Conservation (phyloP, 2,329 filamentous ascomycete species). For the Byssothecium circinans region DNA sequence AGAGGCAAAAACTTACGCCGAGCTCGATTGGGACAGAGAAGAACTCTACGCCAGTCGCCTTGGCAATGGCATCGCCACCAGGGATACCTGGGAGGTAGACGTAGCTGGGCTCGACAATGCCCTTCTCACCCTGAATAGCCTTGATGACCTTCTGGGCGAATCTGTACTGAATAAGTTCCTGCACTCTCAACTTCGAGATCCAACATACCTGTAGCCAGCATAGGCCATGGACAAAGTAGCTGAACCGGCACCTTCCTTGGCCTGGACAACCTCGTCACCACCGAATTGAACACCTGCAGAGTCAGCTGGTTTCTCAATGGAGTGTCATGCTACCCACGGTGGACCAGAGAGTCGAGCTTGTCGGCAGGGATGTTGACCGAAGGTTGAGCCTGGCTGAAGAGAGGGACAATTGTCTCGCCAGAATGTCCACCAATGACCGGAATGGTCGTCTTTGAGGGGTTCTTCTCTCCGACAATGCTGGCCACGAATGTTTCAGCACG, state of each 20-base stretch:
- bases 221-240: constrained; percentile 95
- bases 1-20: constrained; percentile 68
- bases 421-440: constrained; percentile 97
- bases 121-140: constrained; percentile 85
- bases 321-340: constrained; percentile 59
- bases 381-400: constrained; percentile 90
- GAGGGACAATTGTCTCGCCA: constrained; percentile 94
- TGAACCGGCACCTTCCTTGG: constrained; percentile 88
- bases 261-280: constrained; percentile 94
- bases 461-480: constrained; percentile 77
- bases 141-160: constrained; percentile 94
- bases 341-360: constrained; percentile 86
- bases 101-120: constrained; percentile 91
- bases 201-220: constrained; percentile 80
- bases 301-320: constrained; percentile 1
- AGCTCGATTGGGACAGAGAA: constrained; percentile 97
- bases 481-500: constrained; percentile 96
- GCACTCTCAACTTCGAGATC: background rate
- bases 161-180: constrained; percentile 48
- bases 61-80: constrained; percentile 82
- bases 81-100: constrained; percentile 90
- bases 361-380: constrained; percentile 79
- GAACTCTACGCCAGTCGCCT: constrained; percentile 83
- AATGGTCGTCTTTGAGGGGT: constrained; percentile 80
- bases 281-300: constrained; percentile 80